Base-by-base conservation (phyloP, 2,329 filamentous ascomycete genomes). In the Fusarium euwallaceae region DNA sequence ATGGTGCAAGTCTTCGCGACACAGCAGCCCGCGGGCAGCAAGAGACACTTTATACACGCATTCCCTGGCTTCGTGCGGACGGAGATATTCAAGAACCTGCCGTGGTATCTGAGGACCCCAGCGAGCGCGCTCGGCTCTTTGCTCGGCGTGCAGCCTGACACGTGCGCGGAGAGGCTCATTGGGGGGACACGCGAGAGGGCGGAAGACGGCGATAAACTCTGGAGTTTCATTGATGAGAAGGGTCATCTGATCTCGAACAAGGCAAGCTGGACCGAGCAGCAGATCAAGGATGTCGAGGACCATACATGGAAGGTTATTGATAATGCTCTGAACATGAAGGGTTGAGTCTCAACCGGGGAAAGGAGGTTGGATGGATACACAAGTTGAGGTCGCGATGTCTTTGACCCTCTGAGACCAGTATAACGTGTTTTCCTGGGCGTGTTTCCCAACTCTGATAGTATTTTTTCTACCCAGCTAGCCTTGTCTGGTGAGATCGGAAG, bases 141-240 rank as follows among this genome's bases (percentile, higher is more conserved):
- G 41, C 3, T 45, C 12, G 41, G 41, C 14, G 41, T 45, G 41
- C 41, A 16, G 41, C 41, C 41, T 22, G 41, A 45, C 12, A 45
- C 41, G 20, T 45, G 41, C 41, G 41, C 41, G 6, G 41, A 45
- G 41, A 45, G 20, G 41, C 41, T 45, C 41, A 45, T 45, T 7
- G 14, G 20, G 20, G 41, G 41, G 12, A 45, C 12, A 45, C 41
- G 41, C 12, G 41, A 45, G 20, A 12, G 20, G 20, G 41, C 41
- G 7, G 41, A 20, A 12, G 20, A 45, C 20, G 20, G 41, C 20
- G 41, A 45, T 14, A 45, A 22, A 12, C 12, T 45, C 41, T 45
- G 41, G 41, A 45, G 41, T 45, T 45, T 45, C 20, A 45, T 45
- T 16, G 41, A 45, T 24, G 41, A 45, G 12, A 45, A 45, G 41